Evolutionary conservation across 176 grass and related monocot genomes (phyloP), one percentile per base, ranked within the genome.

Genomic region (Saccharum spontaneum): DNA sequence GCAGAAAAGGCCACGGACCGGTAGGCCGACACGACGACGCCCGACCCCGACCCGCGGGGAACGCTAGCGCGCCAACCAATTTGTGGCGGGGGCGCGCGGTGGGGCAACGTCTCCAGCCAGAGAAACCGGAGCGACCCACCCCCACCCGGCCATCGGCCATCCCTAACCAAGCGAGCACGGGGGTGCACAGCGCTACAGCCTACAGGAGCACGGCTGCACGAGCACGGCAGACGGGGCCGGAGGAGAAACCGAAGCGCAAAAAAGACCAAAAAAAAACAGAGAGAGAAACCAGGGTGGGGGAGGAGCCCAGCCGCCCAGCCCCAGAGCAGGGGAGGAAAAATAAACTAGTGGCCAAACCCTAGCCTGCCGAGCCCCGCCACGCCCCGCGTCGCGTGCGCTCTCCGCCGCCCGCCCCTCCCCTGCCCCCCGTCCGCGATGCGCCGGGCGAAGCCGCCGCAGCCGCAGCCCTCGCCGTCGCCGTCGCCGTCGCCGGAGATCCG

Each of bases 401-500:
- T 23, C 54, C 55, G 55, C 17, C 26, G 34, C 38, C 1, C 72
- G 22, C 33, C 45, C 23, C 59, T 46, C 46, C 16, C 31, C 0
- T 33, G 9, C 31, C 15, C 18, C 41, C 41, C 22, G 22, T 16
- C n/a, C 70, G 39, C 84, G 84, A 90, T 90, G 84, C 89, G 89
- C 80, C 86, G 78, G 84, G 69, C 46, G 37, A 90, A 83, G 85
- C 62, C 80, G 48, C 60, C 80, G 61, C 84, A 55, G 67, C 79
- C 85, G 10, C 43, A 30, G 7, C 77, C 82, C 1, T 59, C 73
- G 2, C 74, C 86, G 34, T 61, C 89, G 69, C 82, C 81, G 77
- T 59, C 73, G 2, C 74, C 86, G 34, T 61, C 89, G 69, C 82
- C 81, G 77, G 89, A 95, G 85, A 92, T 95, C 88, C 84, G 93